A percentile compares a stretch with the other conserved stretches of the same genome.
Conservation (phyloP, 148 eudicot species). For the Camellia lanceoleosa region DNA sequence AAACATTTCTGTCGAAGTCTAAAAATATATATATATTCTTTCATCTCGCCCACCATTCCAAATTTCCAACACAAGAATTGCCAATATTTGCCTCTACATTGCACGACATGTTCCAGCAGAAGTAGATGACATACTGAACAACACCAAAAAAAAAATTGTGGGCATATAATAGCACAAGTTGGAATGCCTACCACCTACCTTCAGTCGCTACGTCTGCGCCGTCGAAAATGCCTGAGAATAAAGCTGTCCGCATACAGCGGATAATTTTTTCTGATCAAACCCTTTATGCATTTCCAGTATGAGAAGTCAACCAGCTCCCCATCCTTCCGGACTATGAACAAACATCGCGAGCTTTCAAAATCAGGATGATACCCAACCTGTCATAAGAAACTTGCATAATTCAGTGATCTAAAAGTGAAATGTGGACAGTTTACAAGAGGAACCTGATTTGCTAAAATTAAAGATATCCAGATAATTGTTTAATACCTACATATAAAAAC, state of each 20-base stretch:
- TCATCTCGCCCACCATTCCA: neutral
- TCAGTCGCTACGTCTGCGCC: conserved; percentile 51
- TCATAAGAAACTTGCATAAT: conserved; percentile 9
- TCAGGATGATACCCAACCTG: conserved; percentile 86
- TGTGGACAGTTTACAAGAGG: neutral
- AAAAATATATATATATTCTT: no score
- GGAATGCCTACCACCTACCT: conserved; percentile 23
- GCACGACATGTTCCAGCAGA: conserved; percentile 20
- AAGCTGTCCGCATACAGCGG: conserved; percentile 83
- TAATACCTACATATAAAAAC: neutral
- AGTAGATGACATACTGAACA: neutral
- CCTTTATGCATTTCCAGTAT: conserved; percentile 94
- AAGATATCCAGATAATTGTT: neutral
- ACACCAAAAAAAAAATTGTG: neutral
- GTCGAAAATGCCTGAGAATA: conserved; percentile 74
- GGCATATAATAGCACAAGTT: conserved; percentile 18
- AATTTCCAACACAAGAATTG: conserved; percentile 7
- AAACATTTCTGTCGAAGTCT: no score
- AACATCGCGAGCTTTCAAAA: conserved; percentile 73
- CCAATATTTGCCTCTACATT: conserved; percentile 9
- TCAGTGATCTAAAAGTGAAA: conserved; percentile 7
- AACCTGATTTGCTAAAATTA: neutral
- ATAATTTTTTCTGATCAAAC: conserved; percentile 64
- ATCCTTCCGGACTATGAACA: conserved; percentile 85
- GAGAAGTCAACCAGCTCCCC: conserved; percentile 78